phyloP scores from a whole-genome alignment of 2,329 filamentous ascomycete genomes.

The Scedosporium aurantiacum region DNA sequence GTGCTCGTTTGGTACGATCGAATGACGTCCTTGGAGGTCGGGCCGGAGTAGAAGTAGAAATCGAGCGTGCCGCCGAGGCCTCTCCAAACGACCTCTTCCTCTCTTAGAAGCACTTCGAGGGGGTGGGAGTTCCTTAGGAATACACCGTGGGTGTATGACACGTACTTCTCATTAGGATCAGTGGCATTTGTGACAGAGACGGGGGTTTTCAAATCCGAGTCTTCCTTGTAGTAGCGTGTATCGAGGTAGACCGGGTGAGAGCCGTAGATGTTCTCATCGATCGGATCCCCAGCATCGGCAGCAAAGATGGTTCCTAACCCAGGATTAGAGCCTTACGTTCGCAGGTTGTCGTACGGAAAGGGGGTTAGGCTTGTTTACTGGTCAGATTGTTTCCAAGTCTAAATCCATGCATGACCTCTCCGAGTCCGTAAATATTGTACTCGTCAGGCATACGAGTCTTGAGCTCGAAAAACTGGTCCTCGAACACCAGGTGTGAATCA shows the following conservation, averaged over 20 bases:
- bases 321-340: background rate
- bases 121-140: conserved; percentile 68
- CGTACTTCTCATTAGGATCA: conserved; percentile 46
- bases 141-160: conserved; percentile 63
- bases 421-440: conserved; percentile 67
- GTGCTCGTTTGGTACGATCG: conserved; percentile 58
- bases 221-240: conserved; percentile 59
- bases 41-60: conserved; percentile 68
- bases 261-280: conserved; percentile 62
- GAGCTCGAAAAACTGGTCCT: conserved; percentile 71
- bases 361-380: conserved; percentile 24
- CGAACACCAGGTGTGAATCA: conserved; percentile 55
- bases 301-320: conserved; percentile 39
- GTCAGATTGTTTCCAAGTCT: conserved; percentile 64
- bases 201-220: conserved; percentile 32
- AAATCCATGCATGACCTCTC: conserved; percentile 61
- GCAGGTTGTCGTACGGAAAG: conserved; percentile 1
- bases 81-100: conserved; percentile 59
- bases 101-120: conserved; percentile 57
- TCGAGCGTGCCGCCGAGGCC: conserved; percentile 67
- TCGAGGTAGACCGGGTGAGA: conserved; percentile 71
- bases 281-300: conserved; percentile 55
- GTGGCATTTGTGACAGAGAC: conserved; percentile 30
- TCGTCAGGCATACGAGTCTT: conserved; percentile 52
- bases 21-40: conserved; percentile 55